These are phyloP conservation scores for Oenanthe sinensis DNA, from an alignment of 129 eudicot species.

Conservation along the genomic window DNA sequence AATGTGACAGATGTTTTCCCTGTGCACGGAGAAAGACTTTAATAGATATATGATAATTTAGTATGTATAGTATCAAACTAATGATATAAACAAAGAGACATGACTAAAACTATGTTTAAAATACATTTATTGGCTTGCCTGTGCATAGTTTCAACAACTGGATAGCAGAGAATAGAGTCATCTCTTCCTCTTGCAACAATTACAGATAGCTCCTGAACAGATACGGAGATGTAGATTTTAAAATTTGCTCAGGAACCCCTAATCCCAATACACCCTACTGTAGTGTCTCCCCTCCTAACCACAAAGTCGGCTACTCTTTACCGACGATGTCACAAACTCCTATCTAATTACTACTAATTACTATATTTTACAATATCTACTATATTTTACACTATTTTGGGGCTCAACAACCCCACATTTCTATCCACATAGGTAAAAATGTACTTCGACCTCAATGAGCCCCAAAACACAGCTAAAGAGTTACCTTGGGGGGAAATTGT, in stretches of 20 bases:
- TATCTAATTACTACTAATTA: too few relatives aligned
- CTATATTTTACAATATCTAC: too few relatives aligned
- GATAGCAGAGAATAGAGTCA: constrained; percentile 62
- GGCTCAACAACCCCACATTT: too few relatives aligned
- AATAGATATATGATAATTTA: background rate
- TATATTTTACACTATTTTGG: too few relatives aligned
- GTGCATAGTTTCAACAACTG: constrained; percentile 95
- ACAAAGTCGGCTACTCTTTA: too few relatives aligned
- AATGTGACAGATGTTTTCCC: constrained; percentile 93
- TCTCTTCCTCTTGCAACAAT: constrained; percentile 98
- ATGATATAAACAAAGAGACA: background rate
- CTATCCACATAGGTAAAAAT: too few relatives aligned
- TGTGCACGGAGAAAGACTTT: constrained; percentile 12
- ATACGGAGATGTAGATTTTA: background rate
- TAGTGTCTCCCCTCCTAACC: too few relatives aligned
- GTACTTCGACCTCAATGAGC: too few relatives aligned
- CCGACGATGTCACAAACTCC: too few relatives aligned
- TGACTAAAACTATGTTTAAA: background rate
- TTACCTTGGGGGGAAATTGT: too few relatives aligned
- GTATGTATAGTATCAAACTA: background rate
- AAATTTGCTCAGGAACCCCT: background rate
- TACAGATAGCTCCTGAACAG: constrained; percentile 78
- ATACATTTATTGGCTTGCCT: constrained; percentile 40
- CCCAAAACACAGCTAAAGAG: too few relatives aligned
- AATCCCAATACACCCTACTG: too few relatives aligned